Conservation (phyloP, 257 asterid species). For the Fraxinus quadrangulata region DNA sequence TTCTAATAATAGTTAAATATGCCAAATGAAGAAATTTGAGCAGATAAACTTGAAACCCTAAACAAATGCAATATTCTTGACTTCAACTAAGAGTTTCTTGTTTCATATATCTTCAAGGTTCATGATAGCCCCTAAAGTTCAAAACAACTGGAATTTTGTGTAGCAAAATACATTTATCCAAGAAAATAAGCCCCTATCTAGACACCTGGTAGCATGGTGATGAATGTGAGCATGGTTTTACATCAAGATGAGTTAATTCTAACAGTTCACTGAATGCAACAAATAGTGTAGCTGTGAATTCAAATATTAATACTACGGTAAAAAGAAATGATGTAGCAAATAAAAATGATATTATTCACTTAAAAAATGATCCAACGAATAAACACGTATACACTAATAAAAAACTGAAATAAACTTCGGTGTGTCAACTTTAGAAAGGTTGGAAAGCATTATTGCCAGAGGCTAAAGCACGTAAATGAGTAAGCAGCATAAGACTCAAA, state of each 20-base stretch:
- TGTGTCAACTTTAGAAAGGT: not conserved
- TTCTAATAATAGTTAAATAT: no score
- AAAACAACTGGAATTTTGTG: not conserved
- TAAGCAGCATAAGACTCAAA: not conserved
- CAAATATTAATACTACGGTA: not conserved
- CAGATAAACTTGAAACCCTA: not conserved
- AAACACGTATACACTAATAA: not conserved
- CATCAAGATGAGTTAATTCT: no score
- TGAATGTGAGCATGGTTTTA: no score
- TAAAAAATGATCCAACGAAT: slow-evolving; percentile 2
- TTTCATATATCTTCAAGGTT: not conserved
- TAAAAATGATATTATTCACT: not conserved
- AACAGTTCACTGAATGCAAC: not conserved
- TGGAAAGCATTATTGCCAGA: not conserved
- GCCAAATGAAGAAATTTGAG: not conserved
- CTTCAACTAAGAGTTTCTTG: not conserved
- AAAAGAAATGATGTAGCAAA: not conserved
- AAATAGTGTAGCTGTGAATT: not conserved
- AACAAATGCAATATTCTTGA: not conserved
- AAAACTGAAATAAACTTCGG: not conserved
- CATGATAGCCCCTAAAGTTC: not conserved
- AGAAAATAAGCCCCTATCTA: not conserved
- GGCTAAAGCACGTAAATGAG: slow-evolving; percentile 14
- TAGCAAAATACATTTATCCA: not conserved
- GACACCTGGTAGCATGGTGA: not conserved